Base-by-base conservation (phyloP, 2,329 filamentous ascomycete genomes). In the Stagonosporopsis chrysanthemi region DNA sequence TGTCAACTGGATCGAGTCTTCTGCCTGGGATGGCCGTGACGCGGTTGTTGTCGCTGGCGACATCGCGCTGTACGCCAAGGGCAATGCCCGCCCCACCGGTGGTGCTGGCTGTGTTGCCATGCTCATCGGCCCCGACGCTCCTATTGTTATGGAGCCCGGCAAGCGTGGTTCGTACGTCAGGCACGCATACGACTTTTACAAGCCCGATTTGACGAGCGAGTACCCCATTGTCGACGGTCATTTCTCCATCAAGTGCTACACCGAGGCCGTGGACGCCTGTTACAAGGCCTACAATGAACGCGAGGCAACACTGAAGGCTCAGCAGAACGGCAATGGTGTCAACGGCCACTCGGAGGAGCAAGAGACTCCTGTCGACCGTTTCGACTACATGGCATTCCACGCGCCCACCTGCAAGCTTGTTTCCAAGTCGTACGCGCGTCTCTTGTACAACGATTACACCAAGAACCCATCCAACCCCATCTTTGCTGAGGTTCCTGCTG, bases 361-460 rank as follows among this genome's bases (percentile, higher is more conserved):
- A 47, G 80, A 82, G 69, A 78, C 79, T 4, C 77, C 80, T 44
- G 71, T 83, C 15, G 81, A 83, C 70, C 79, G 80, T 38, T 83
- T 83, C 68, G 81, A 83, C 74, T 79, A 82, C 77, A 82, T 83
- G 80, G 78, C 77, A 69, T 83, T 83, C 78, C 81, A 83, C 68
- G 78, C 81, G 11, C 81, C 81, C 7, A 83, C 79, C 39, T 83
- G 81, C 79, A 83, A 83, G 72, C 77, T 83, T 47, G 81, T 83
- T n/a, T 74, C 78, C 62, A 83, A 83, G 76, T 82, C 80, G 52
- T 83, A 83, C 71, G 81, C 78, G 33, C 79, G 81, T 49, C 68
- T 83, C 47, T 73, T 82, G 19, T 83, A 82, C 78, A 83, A 83
- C 72, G 81, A 83, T 68, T 83, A 77, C 72, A 74, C 81, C 63